Conservation (phyloP, 192 early-diverging fungal species). For the Backusella liffmaniae region DNA sequence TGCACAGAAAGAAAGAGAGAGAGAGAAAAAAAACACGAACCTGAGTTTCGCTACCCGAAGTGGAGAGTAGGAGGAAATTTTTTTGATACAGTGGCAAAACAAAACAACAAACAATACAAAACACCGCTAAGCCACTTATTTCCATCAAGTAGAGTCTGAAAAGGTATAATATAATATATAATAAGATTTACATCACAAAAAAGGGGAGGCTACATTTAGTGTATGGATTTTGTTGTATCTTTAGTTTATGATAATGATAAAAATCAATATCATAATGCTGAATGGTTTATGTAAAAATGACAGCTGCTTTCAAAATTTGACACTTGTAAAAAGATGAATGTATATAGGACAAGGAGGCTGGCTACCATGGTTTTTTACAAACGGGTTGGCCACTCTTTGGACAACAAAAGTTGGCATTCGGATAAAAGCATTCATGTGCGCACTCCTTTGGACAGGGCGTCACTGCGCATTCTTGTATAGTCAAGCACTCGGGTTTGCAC, state of each 20-base stretch:
- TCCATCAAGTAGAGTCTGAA: neutral
- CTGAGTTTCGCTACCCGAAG: neutral
- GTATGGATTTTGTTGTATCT: neutral
- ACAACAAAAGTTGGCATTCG: slow-evolving; percentile 17
- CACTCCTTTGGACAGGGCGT: slow-evolving; percentile 17
- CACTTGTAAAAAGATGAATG: neutral
- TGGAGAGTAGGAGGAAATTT: neutral
- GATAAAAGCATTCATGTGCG: slow-evolving; percentile 12
- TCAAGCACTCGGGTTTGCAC: slow-evolving; percentile 9
- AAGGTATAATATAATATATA: no score
- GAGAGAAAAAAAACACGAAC: neutral
- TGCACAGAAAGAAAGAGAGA: slow-evolving; percentile 26
- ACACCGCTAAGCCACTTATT: neutral
- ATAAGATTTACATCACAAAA: no score
- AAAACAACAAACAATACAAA: neutral
- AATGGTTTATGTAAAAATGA: neutral
- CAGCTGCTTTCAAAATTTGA: neutral
- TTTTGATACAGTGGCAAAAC: neutral
- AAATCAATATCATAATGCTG: no score
- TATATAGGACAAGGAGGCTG: no score
- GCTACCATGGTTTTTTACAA: neutral
- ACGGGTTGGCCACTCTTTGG: slow-evolving; percentile 13
- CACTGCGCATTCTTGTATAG: neutral
- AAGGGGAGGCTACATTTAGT: neutral
- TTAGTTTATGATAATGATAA: neutral